Evolutionary conservation across 352 stramenopile species (phyloP).

Genomic region (Phytophthora meadii): DNA sequence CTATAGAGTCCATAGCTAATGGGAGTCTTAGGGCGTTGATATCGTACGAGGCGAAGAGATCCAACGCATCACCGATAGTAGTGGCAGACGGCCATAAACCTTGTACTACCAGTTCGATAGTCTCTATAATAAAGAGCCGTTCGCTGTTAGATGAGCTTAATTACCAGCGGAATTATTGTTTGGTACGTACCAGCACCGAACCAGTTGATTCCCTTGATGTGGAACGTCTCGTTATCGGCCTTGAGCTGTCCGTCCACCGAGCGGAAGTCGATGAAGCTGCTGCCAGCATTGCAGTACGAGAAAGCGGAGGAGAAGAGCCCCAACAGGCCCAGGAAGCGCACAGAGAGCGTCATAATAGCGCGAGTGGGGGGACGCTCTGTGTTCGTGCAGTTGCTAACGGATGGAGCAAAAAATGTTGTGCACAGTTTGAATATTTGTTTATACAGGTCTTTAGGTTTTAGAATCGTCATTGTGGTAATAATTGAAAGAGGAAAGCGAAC

Average conservation of each 20-base stretch:
- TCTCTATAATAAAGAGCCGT: constrained; percentile 36
- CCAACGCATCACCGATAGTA: constrained; percentile 54
- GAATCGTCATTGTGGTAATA: no score
- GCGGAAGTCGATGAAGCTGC: constrained; percentile 68
- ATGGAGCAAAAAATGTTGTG: no score
- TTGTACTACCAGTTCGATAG: constrained; percentile 65
- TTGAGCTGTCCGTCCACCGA: constrained; percentile 63
- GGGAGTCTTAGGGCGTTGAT: constrained; percentile 72
- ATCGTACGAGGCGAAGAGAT: constrained; percentile 53
- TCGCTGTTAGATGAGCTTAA: neutral
- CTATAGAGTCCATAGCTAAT: constrained; percentile 71
- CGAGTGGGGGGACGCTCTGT: constrained; percentile 4
- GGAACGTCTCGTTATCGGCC: constrained; percentile 60
- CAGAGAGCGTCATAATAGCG: constrained; percentile 10
- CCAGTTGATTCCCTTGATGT: constrained; percentile 81
- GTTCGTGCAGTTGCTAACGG: no score
- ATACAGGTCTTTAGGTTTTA: no score
- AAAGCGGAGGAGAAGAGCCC: neutral
- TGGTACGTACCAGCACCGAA: constrained; percentile 68
- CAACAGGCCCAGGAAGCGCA: constrained; percentile 5
- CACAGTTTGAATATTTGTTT: no score
- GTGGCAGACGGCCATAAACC: constrained; percentile 74
- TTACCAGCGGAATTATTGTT: no score
- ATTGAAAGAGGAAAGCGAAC: no score
- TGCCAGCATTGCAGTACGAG: constrained; percentile 15